phyloP scores from a whole-genome alignment of 805 yeast species.

The Cyberlindnera galapagoensis region DNA sequence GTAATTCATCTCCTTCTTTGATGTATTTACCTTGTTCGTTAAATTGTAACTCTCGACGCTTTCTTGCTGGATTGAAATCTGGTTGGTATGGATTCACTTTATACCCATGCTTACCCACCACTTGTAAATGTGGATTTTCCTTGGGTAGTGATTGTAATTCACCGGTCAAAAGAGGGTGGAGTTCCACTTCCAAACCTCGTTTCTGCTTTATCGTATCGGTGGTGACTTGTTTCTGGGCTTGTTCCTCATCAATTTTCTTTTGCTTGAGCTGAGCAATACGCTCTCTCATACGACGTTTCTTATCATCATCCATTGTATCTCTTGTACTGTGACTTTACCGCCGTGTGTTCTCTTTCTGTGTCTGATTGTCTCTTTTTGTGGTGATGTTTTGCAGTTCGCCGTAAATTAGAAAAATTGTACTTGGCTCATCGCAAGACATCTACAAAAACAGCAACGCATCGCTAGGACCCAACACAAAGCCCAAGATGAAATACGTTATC shows the following conservation, averaged over 20 bases:
- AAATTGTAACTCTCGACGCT: conserved; percentile 39
- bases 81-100: conserved; percentile 31
- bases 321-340: conserved; percentile 1
- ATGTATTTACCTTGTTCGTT: conserved; percentile 61
- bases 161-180: conserved; percentile 26
- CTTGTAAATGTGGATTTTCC: conserved; percentile 21
- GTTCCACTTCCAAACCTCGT: conserved; percentile 22
- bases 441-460: background rate
- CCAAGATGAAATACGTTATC: conserved; percentile 78
- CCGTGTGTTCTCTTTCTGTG: background rate
- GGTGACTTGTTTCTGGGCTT: no score
- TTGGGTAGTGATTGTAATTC: conserved; percentile 5
- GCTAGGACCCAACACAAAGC: no score
- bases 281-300: conserved; percentile 8
- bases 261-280: conserved; percentile 9
- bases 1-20: conserved; percentile 32
- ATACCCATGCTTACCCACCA: conserved; percentile 20
- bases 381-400: background rate
- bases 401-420: background rate
- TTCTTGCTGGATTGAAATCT: conserved; percentile 13
- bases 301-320: conserved; percentile 5
- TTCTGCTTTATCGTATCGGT: conserved; percentile 6
- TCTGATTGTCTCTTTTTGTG: background rate
- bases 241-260: no score
- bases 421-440: background rate